Conservation (phyloP, 306 rosid genomes). For the Oxytropis ochrocephala region DNA sequence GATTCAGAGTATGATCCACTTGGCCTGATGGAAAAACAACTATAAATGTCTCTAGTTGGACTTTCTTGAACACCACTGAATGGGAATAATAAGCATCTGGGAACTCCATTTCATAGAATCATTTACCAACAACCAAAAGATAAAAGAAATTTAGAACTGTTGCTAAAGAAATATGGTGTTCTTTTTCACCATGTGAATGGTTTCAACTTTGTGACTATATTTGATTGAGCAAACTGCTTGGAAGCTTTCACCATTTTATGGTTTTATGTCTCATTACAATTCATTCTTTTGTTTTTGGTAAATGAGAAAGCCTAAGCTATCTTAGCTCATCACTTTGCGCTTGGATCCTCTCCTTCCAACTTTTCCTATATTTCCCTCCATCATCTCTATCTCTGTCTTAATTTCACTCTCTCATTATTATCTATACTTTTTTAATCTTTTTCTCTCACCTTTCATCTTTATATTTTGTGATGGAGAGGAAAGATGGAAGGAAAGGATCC, state of each 20-base stretch:
- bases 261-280: too few species aligned
- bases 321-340: too few species aligned
- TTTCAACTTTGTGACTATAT: not conserved
- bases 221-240: not conserved
- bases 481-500: too few species aligned
- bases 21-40: conserved; percentile 25
- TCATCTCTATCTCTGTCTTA: too few species aligned
- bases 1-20: conserved; percentile 37
- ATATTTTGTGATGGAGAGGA: too few species aligned
- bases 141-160: not conserved
- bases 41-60: not conserved
- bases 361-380: too few species aligned
- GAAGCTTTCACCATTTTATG: not conserved
- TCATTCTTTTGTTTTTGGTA: too few species aligned
- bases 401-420: too few species aligned
- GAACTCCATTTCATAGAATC: not conserved
- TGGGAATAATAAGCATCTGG: conserved; percentile 4
- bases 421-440: too few species aligned
- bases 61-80: not conserved
- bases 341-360: too few species aligned
- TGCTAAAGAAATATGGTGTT: not conserved
- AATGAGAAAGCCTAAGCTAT: too few species aligned
- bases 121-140: not conserved
- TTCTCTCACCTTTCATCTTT: too few species aligned
- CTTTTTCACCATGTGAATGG: not conserved